Conservation (phyloP, 75 land plant genomes). For the Cupressus sempervirens region DNA sequence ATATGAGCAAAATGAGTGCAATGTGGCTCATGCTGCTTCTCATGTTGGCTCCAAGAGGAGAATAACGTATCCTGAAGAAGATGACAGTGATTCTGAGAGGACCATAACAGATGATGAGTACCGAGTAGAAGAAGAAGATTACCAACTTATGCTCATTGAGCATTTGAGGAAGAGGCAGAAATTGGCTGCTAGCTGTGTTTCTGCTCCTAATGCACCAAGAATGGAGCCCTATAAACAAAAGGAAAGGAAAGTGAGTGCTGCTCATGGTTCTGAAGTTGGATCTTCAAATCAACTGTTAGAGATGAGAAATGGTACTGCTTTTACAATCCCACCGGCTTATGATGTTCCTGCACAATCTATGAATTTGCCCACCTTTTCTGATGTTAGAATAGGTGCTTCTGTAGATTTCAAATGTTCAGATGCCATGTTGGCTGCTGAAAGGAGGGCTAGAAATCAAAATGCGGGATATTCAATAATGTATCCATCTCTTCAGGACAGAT, state of each 20-base stretch:
- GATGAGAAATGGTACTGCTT: conserved; percentile 69
- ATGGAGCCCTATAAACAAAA: background rate
- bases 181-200: background rate
- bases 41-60: conserved; percentile 34
- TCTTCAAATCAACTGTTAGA: conserved; percentile 25
- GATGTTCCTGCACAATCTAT: conserved; percentile 57
- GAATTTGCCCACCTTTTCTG: conserved; percentile 61
- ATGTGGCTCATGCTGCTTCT: no score
- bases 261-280: background rate
- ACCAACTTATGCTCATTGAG: background rate
- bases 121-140: background rate
- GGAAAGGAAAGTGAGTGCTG: background rate
- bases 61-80: background rate
- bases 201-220: background rate
- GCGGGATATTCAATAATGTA: conserved; percentile 11
- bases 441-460: conserved; percentile 18
- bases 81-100: background rate
- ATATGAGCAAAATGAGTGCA: no score
- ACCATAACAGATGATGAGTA: background rate
- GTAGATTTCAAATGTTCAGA: conserved; percentile 57
- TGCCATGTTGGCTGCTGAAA: conserved; percentile 55
- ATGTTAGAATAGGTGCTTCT: conserved; percentile 54
- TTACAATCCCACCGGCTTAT: conserved; percentile 69
- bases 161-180: background rate
- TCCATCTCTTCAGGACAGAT: conserved; percentile 54